A percentile compares a stretch with the other conserved stretches of the same genome.
Evolutionary conservation across 306 rosid genomes (phyloP).

Genomic region (Cucumis cinereus): DNA sequence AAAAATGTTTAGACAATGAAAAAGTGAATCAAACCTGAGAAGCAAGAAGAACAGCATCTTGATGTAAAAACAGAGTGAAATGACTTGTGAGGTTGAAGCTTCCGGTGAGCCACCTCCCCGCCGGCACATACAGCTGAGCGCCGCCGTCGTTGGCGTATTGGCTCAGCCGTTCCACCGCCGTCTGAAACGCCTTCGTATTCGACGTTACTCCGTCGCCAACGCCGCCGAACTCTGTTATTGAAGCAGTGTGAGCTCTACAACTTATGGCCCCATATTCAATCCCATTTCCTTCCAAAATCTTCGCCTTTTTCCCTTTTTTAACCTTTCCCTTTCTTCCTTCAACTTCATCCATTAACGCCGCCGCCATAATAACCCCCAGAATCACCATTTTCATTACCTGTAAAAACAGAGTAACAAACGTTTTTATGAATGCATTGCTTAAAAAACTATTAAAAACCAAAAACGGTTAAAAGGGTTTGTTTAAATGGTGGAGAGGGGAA

Average conservation of each 20-base stretch:
- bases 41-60: slow-evolving; percentile 70
- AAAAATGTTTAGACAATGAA: slow-evolving; percentile 3
- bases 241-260: slow-evolving; percentile 37
- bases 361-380: not conserved
- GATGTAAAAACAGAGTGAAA: slow-evolving; percentile 70
- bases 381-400: slow-evolving; percentile 17
- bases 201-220: slow-evolving; percentile 43
- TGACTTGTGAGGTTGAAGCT: slow-evolving; percentile 85
- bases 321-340: not conserved
- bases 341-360: slow-evolving; percentile 12
- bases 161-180: slow-evolving; percentile 21
- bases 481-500: not conserved
- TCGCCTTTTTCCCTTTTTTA: not conserved
- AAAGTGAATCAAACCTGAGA: slow-evolving; percentile 68
- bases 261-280: slow-evolving; percentile 28
- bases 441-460: not conserved
- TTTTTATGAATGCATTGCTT: not conserved
- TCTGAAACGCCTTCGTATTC: slow-evolving; percentile 32
- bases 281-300: not conserved
- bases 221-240: slow-evolving; percentile 35
- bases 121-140: slow-evolving; percentile 34
- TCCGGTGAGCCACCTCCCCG: slow-evolving; percentile 52
- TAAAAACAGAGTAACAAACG: not conserved
- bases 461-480: not conserved
- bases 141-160: slow-evolving; percentile 22